Evolutionary conservation across 2,329 filamentous ascomycete species (phyloP), one percentile per base, ranked within the genome.

Genomic region (Microsporum audouinii): DNA sequence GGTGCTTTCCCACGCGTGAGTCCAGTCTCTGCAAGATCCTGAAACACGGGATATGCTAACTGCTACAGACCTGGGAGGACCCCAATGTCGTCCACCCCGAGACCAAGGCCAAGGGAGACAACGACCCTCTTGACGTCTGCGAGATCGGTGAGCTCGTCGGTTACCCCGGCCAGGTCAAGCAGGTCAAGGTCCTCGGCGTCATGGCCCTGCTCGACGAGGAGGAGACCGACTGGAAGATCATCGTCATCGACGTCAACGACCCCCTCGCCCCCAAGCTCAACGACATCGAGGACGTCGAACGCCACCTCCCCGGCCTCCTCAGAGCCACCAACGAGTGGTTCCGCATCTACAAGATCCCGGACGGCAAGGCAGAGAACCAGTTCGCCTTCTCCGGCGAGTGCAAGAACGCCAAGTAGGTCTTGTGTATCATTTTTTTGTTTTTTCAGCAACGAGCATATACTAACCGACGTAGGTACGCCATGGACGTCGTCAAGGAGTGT

Each of bases 301-400:
- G 92, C 74, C 94, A 97, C 82, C 87, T 99, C 62, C 94, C 94
- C 64, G 94, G 94, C 71, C 89, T 99, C 63, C 84, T 99, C 76
- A 88, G 94, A 69, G 94, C 94, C 74, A 97, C 92, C 75, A 99
- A 99, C 75, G 94, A 99, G 83, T 99, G 94, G 94, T 99, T 99
- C 91, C 91, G 94, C 78, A 99, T 99, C 85, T 99, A 99, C 88
- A 99, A 99, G 85, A 99, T 99, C 79, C 94, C 94, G 75, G 94
- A 99, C 75, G 94, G 94, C 83, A 99, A 99, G 91, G 91, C 92
- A 71, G 94, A 99, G 88, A 99, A 99, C 86, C 94, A 97, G 82
- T 99, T 99, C 75, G 94, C 94, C 72, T 99, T 99, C 83, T 96
- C 91, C 63, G 94, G 94, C 82, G 94, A 99, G 84, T 97, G 92